Conservation (phyloP, 31 red algal species). For the Bonnemaisonia californica region DNA sequence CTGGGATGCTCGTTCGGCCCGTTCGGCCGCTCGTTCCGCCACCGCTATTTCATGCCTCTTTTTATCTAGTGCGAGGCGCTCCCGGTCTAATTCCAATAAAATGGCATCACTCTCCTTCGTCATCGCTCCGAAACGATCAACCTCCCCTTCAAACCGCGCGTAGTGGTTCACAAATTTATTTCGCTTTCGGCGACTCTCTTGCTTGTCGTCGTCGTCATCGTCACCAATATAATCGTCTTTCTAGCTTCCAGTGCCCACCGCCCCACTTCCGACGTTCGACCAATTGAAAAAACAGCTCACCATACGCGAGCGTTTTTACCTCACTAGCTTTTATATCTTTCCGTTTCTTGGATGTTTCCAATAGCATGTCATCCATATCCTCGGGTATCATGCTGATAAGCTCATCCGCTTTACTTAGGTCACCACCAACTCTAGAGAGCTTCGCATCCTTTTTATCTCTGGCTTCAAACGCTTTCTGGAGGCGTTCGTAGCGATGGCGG, state of each 20-base stretch:
- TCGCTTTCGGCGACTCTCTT: too few species aligned
- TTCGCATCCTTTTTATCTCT: background rate
- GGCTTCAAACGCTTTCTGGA: slow-evolving; percentile 5
- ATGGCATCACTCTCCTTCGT: slow-evolving; percentile 8
- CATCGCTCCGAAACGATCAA: slow-evolving; percentile 11
- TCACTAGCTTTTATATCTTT: background rate
- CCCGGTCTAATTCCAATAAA: slow-evolving; percentile 6
- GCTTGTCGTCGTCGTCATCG: too few species aligned
- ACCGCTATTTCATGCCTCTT: background rate
- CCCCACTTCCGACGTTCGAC: background rate
- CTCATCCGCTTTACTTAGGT: slow-evolving; percentile 17
- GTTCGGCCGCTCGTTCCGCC: background rate
- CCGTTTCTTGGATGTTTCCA: background rate
- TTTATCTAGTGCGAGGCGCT: background rate
- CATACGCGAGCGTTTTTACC: background rate
- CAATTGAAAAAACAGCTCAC: background rate
- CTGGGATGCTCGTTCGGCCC: background rate
- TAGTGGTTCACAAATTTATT: background rate
- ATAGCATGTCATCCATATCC: background rate
- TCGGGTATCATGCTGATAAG: slow-evolving; percentile 9
- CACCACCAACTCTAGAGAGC: slow-evolving; percentile 15
- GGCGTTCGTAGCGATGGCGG: slow-evolving; percentile 17
- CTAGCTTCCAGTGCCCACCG: slow-evolving; percentile 5
- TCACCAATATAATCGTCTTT: too few species aligned
- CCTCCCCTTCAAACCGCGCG: slow-evolving; percentile 7